phyloP scores from a whole-genome alignment of 1,284 basidiomycete genomes.

The Pascua guehoae region DNA sequence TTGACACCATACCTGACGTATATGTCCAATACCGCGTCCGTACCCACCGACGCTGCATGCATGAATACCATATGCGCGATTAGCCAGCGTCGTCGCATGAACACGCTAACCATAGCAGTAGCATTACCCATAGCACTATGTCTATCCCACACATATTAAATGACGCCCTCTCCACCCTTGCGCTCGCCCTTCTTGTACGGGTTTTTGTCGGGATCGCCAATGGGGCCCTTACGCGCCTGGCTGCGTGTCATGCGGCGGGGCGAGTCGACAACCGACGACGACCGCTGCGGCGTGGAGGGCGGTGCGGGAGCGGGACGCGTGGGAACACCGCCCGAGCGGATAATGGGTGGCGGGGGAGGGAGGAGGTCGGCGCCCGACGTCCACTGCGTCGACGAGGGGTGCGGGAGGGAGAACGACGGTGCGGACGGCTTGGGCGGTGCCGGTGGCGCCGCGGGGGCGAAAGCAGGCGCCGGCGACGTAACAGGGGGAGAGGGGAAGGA shows the following conservation, averaged over 20 bases:
- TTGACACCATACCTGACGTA: too few relatives aligned
- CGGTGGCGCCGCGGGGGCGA: too few relatives aligned
- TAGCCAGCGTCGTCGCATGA: too few relatives aligned
- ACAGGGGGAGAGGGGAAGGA: background rate
- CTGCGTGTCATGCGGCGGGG: conserved; percentile 38
- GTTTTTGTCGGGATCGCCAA: conserved; percentile 40
- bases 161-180: conserved; percentile 40
- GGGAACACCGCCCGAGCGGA: conserved; percentile 38
- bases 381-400: conserved; percentile 41
- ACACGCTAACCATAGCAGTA: too few relatives aligned
- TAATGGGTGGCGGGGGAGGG: conserved; percentile 46
- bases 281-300: conserved; percentile 15
- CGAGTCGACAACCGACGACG: conserved; percentile 13
- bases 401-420: conserved; percentile 25
- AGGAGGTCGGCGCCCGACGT: conserved; percentile 39
- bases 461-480: background rate
- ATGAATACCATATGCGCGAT: background rate
- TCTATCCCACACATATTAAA: conserved; percentile 18
- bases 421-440: conserved; percentile 8
- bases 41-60: background rate
- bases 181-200: conserved; percentile 39
- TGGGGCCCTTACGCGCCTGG: conserved; percentile 27
- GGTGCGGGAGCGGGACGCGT: conserved; percentile 24
- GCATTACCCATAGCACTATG: background rate
- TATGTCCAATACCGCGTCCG: too few relatives aligned